Evolutionary conservation across 2,329 filamentous ascomycete species (phyloP).

Genomic region (Didymella exigua): DNA sequence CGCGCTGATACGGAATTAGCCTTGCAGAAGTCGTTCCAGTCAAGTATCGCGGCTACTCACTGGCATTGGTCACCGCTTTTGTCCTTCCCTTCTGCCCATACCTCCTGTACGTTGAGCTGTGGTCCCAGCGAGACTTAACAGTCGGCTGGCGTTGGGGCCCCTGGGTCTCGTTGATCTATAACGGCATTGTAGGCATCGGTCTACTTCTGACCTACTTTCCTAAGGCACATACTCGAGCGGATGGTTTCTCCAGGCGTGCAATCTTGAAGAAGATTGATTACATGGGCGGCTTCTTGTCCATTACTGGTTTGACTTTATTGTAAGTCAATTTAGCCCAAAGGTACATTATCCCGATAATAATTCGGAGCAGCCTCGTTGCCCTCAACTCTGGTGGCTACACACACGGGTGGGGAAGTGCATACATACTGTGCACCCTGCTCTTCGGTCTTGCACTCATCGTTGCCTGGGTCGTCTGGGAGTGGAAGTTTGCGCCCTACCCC

Average conservation of each 20-base stretch:
- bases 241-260: conserved; percentile 37
- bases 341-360: neutral
- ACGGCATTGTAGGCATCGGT: conserved; percentile 38
- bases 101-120: conserved; percentile 39
- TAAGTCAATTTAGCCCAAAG: conserved; percentile 13
- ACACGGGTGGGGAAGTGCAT: conserved; percentile 48
- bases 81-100: conserved; percentile 46
- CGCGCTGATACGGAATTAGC: conserved; percentile 19
- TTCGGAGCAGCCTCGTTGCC: conserved; percentile 42
- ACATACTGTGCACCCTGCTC: conserved; percentile 46
- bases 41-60: conserved; percentile 42
- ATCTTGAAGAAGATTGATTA: conserved; percentile 44
- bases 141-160: conserved; percentile 45
- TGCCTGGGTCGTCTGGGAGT: conserved; percentile 47
- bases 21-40: conserved; percentile 44
- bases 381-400: conserved; percentile 50
- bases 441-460: conserved; percentile 44
- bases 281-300: conserved; percentile 37
- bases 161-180: conserved; percentile 44
- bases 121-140: conserved; percentile 30
- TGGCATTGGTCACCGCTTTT: conserved; percentile 42
- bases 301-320: conserved; percentile 43
- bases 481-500: conserved; percentile 46
- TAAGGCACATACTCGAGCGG: conserved; percentile 38
- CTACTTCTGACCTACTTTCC: conserved; percentile 43